A percentile compares a stretch with the other conserved stretches of the same genome.
phyloP scores from a whole-genome alignment of 495 filamentous ascomycete species.

The Neurospora sp. region DNA sequence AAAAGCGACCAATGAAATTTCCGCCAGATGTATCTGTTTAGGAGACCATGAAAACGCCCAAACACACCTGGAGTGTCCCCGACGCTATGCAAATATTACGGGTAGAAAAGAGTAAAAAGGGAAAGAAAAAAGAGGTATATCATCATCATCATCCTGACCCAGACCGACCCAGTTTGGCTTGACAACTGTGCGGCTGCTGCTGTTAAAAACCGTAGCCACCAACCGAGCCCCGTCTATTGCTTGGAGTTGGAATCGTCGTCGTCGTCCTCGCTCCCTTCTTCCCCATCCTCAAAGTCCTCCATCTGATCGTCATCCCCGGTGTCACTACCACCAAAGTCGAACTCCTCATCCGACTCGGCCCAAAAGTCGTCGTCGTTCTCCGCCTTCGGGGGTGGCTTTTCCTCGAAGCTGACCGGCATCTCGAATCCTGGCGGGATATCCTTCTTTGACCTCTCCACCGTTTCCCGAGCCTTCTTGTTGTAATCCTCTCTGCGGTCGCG shows the following conservation, averaged over 20 bases:
- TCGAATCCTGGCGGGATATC: conserved; percentile 74
- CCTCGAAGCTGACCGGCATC: conserved; percentile 65
- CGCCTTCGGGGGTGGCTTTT: conserved; percentile 51
- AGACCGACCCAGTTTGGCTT: background rate
- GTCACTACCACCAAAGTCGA: conserved; percentile 67
- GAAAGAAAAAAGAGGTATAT: background rate
- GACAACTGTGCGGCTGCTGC: background rate
- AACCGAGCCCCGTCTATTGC: conserved; percentile 6
- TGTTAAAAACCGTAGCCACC: background rate
- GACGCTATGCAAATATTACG: conserved; percentile 23
- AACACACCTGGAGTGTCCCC: background rate
- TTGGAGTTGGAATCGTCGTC: conserved; percentile 22
- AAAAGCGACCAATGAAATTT: background rate
- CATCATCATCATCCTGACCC: background rate
- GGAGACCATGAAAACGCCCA: background rate
- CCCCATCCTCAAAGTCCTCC: conserved; percentile 42
- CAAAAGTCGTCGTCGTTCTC: conserved; percentile 74
- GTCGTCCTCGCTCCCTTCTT: conserved; percentile 31
- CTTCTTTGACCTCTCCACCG: conserved; percentile 61
- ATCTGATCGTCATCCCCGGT: conserved; percentile 48
- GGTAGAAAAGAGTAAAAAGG: conserved; percentile 1
- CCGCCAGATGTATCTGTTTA: background rate
- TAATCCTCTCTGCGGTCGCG: conserved; percentile 60
- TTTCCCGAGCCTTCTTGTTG: conserved; percentile 53
- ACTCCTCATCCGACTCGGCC: conserved; percentile 71